Evolutionary conservation across 2,329 filamentous ascomycete genomes (phyloP), one percentile per base, ranked within the genome.

Genomic region (Cytospora piceae): DNA sequence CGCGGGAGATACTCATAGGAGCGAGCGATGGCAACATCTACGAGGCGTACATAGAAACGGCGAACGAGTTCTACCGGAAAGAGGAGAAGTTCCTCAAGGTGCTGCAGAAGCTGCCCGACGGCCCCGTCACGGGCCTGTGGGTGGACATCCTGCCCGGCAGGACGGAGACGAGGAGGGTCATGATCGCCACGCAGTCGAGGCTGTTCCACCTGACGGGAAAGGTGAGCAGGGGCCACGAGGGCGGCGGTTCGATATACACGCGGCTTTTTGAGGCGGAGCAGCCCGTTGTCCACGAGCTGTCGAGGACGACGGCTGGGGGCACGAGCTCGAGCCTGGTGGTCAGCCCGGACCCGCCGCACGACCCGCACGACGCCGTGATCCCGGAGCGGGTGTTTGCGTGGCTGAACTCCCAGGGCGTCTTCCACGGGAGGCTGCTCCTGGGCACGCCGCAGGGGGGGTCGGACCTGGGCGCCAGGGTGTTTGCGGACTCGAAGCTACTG

Each of bases 21-120:
- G 90, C 93, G 12, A 88, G 91, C n/a, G 95, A 98, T 78, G 95
- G 95, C 31, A 95, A 93, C 76, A 87, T 99, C 37, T 98, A 97
- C 78, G 95, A 99, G 78, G 90, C 90, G 22, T 98, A 93, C 73
- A 94, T 99, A 73, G 95, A 99, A 77, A 93, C 93, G 4, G 91
- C 93, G 17, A 93, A 90, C 58, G 95, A 98, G 75, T 97, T 97
- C 78, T 98, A 97, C 78, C 87, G 93, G 71, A 91, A 94, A 74
- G 94, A 98, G 77, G 95, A 99, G 76, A 93, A 93, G 77, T 97
- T 96, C 75, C 79, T 96, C 67, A 94, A 94, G 76, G 86, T 84
- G 42, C 84, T 99, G 24, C 93, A 94, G 76, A 94, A 90, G 74
- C 85, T 93, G 9, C 86, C 90, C 1, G 93, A 97, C 75, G 92